A percentile compares a stretch with the other conserved stretches of the same genome.
Evolutionary conservation across 2,329 filamentous ascomycete genomes (phyloP).

Genomic region (Botrytis pseudocinerea): DNA sequence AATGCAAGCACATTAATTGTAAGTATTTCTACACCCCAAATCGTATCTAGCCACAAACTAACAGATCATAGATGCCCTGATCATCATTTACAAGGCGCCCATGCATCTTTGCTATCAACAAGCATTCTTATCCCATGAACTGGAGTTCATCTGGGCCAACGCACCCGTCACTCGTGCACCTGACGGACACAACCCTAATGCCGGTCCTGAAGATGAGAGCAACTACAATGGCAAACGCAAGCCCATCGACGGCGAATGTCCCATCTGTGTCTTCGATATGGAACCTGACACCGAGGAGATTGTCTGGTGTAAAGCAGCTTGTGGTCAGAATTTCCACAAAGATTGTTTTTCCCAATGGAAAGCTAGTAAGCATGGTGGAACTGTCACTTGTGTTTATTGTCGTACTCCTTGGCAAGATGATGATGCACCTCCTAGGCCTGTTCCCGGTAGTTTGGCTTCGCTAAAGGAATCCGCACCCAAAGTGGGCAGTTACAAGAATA

Average conservation of each 20-base stretch:
- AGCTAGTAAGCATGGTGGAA: conserved; percentile 44
- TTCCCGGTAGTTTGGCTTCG: conserved; percentile 25
- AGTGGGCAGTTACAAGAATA: conserved; percentile 29
- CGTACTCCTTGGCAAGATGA: conserved; percentile 57
- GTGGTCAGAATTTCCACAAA: conserved; percentile 56
- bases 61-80: conserved; percentile 26
- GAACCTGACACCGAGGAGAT: conserved; percentile 45
- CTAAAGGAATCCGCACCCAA: conserved; percentile 29
- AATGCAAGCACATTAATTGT: conserved; percentile 33
- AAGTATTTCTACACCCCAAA: not conserved
- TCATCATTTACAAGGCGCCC: conserved; percentile 31
- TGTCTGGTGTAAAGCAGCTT: conserved; percentile 59
- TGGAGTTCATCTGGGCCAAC: conserved; percentile 29
- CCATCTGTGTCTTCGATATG: conserved; percentile 32
- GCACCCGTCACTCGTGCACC: conserved; percentile 29
- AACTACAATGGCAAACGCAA: conserved; percentile 29
- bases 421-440: not conserved
- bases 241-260: conserved; percentile 30
- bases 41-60: not conserved
- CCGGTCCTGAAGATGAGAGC: conserved; percentile 22
- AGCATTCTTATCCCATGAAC: conserved; percentile 29
- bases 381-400: conserved; percentile 61
- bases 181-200: conserved; percentile 16
- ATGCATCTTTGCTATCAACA: conserved; percentile 29
- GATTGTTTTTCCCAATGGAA: conserved; percentile 57